Base-by-base conservation (phyloP, 345 rosid species). In the Pugionium dolabratum region DNA sequence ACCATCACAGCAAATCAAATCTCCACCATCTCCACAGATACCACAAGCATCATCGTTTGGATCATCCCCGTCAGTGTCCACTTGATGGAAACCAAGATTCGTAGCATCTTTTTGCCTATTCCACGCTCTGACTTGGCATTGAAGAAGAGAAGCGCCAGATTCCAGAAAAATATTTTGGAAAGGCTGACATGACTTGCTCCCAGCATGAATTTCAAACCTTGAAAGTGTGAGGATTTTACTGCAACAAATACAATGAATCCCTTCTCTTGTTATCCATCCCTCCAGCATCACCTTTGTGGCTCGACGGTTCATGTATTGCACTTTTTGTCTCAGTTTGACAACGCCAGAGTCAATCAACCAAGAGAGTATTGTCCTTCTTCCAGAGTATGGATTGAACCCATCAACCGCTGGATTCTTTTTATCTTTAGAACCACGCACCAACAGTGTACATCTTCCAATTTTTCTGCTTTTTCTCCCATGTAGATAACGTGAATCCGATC, bases 21-120 rank as follows among this genome's bases (percentile, higher is more conserved):
- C 87, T 59, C 99, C 99, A 72, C 97, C 97, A 78, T 94, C 99
- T 63, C 95, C 99, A 78, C 99, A 94, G 40, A 88, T 82, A 73
- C 95, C 91, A 81, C 99, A 94, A 45, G 96, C 83, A 80, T 94
- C 97, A 78, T 94, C 99, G 84, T 86, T 85, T 53, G 97, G 95
- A 83, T 94, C 99, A 66, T 85, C 93, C 31, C 91, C 95, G 66
- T 77, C 86, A 64, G 65, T 60, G 26, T 82, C 82, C 54, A 94
- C 86, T 18, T 77, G 69, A 67, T 83, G 83, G 54, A 81, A 86
- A 40, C 86, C 85, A 70, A 76, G 63, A 62, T 54, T 70, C 74
- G 58, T 77, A 59, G 87, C 74, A 70, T 75, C 84, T 47, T 82
- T 85, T 75, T 81, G 88, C 80, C 69, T 81, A 77, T 80, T 73